Evolutionary conservation across 495 filamentous ascomycete genomes (phyloP).

Genomic region (Choiromyces venosus): DNA sequence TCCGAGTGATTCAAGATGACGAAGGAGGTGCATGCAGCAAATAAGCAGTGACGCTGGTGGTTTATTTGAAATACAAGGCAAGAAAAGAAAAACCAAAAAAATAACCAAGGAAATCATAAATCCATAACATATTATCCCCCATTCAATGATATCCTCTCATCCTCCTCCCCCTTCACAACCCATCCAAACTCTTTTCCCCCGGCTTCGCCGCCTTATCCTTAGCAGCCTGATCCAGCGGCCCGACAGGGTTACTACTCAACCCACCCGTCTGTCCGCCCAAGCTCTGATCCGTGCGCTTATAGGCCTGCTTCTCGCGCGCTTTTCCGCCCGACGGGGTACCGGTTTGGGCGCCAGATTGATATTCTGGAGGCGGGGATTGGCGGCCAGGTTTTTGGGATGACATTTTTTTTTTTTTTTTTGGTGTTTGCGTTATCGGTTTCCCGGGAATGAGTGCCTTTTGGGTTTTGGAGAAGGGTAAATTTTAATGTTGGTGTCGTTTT

Average conservation of each 20-base stretch:
- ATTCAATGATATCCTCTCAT: background rate
- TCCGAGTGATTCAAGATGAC: background rate
- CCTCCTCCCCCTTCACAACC: constrained; percentile 14
- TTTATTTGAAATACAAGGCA: background rate
- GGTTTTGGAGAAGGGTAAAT: no score
- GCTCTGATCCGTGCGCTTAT: constrained; percentile 5
- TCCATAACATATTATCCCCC: background rate
- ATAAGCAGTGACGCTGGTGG: background rate
- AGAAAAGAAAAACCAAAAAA: constrained; percentile 3
- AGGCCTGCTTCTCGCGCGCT: constrained; percentile 7
- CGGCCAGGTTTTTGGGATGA: constrained; percentile 59
- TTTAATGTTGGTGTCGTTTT: background rate
- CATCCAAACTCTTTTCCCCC: constrained; percentile 29
- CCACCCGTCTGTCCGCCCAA: constrained; percentile 11
- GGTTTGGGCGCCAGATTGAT: constrained; percentile 58
- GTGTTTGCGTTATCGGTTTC: no score
- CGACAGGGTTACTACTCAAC: constrained; percentile 29
- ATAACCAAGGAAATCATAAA: background rate
- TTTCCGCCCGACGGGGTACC: constrained; percentile 16
- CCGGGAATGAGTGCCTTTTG: no score
- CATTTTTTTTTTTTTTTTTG: constrained; percentile 48
- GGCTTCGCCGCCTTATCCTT: constrained; percentile 23
- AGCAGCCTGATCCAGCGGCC: constrained; percentile 24
- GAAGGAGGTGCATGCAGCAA: background rate
- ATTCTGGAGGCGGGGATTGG: constrained; percentile 74